A percentile compares a stretch with the other conserved stretches of the same genome.
Conservation (phyloP, 805 yeast genomes). For the Schizosaccharomyces octosporus region DNA sequence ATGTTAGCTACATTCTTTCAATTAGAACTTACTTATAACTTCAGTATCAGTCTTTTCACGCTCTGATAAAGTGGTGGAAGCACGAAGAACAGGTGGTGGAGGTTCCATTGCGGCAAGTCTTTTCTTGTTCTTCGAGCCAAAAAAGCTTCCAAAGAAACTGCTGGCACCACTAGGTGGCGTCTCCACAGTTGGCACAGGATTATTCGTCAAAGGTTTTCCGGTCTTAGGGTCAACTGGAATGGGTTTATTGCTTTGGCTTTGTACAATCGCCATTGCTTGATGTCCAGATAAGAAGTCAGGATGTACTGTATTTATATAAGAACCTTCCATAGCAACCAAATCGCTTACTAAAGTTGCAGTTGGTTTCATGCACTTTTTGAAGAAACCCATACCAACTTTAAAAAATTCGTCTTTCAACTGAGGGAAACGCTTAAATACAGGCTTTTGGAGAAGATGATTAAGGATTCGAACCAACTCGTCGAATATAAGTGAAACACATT, state of each 20-base stretch:
- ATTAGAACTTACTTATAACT: constrained; percentile 31
- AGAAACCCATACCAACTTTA: constrained; percentile 49
- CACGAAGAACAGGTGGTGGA: constrained; percentile 84
- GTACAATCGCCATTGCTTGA: constrained; percentile 78
- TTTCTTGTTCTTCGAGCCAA: constrained; percentile 76
- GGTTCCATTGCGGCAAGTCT: constrained; percentile 89
- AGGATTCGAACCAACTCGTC: constrained; percentile 85
- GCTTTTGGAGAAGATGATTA: constrained; percentile 57
- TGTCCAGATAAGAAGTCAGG: constrained; percentile 89
- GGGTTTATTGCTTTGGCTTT: constrained; percentile 51
- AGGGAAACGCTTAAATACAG: constrained; percentile 65
- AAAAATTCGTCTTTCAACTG: constrained; percentile 68
- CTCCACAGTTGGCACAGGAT: constrained; percentile 5
- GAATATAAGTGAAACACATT: constrained; percentile 72
- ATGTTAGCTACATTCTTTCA: background rate
- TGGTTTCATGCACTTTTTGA: constrained; percentile 59
- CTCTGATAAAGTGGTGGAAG: constrained; percentile 78
- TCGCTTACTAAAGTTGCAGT: constrained; percentile 69
- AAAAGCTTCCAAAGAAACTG: constrained; percentile 90
- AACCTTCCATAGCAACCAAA: constrained; percentile 64
- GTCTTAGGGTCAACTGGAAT: constrained; percentile 69
- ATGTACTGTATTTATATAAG: constrained; percentile 91
- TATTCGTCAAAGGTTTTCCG: constrained; percentile 40
- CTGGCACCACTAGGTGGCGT: constrained; percentile 21
- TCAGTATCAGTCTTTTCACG: constrained; percentile 93